Evolutionary conservation across 2,329 filamentous ascomycete species (phyloP), one percentile per base, ranked within the genome.

Genomic region (Monilinia vaccinii-corymbosi): DNA sequence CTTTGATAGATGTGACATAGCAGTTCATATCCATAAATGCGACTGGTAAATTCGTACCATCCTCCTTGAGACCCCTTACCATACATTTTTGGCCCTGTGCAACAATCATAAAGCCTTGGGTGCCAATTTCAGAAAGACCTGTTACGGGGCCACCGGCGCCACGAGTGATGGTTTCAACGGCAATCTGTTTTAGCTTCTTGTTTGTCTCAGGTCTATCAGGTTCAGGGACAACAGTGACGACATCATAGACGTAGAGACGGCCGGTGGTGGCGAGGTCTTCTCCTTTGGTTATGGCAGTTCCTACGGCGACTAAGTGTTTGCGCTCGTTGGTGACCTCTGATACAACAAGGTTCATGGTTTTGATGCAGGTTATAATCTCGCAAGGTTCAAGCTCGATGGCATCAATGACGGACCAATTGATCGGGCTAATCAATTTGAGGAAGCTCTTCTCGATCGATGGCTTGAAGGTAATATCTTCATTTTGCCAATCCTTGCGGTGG

Each of bases 11-110:
- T 2, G 86, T 89, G 14, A 96, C 90, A 69, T 96, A 94, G 73
- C 89, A 95, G 75, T 90, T 94, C 85, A 97, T 95, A 70, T 99
- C 94, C 80, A 99, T 88, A 71, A 99, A 99, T 0, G 94, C 94
- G 4, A 99, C 93, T 0, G 94, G 94, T 0, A 97, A 79, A 56
- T 97, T 81, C 1, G 89, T 91, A 0, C 92, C 91, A 71, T 99
- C 94, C 73, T 99, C 94, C 72, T 97, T 97, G 3, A 99, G 80
- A 45, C 94, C 94, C 61, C 94, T 82, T 1, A 99, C 91, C 88
- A 99, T 95, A 72, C 91, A 93, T 74, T 99, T 99, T 70, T 97
- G 92, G 0, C 94, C 94, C 71, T 99, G 94, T 0, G 92, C 91
- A 45, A 89, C 89, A 63, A 94, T 86, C 79, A 95, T 85, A 66